A percentile compares a stretch with the other conserved stretches of the same genome.
Conservation (phyloP, 139 green algal species). For the Chlorokybus atmophyticus region DNA sequence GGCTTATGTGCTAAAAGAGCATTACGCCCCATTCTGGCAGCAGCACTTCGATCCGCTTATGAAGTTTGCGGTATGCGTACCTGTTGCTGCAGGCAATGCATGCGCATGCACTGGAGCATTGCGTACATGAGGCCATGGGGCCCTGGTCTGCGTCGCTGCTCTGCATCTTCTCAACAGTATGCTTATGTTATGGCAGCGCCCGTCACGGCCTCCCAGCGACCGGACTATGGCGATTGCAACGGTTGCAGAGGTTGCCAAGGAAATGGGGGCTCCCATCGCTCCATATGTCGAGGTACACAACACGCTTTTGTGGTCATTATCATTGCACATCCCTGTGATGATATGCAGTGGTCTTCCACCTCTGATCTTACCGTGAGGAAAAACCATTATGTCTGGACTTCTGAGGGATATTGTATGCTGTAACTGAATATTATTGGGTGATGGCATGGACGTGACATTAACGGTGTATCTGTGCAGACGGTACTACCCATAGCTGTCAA, state of each 20-base stretch:
- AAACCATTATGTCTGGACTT: too few species aligned
- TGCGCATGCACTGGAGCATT: neutral
- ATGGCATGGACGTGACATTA: too few species aligned
- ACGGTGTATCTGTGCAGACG: slow-evolving; percentile 5
- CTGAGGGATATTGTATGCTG: too few species aligned
- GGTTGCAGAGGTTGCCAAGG: slow-evolving; percentile 42
- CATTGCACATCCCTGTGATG: too few species aligned
- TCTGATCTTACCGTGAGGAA: too few species aligned
- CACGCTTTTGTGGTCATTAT: too few species aligned
- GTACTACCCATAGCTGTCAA: slow-evolving; percentile 39
- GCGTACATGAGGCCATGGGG: neutral
- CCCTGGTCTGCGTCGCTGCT: neutral
- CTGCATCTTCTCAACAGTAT: neutral
- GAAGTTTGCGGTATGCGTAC: slow-evolving; percentile 12
- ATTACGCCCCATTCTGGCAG: slow-evolving; percentile 41
- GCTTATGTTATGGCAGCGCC: too few species aligned
- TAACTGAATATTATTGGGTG: too few species aligned
- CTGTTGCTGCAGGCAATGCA: too few species aligned
- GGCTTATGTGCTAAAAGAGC: slow-evolving; percentile 11
- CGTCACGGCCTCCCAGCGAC: slow-evolving; percentile 12
- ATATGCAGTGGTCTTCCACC: too few species aligned
- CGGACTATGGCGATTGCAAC: slow-evolving; percentile 35
- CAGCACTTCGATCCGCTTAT: slow-evolving; percentile 38
- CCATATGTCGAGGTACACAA: slow-evolving; percentile 20
- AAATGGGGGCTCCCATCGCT: slow-evolving; percentile 19